Base-by-base conservation (phyloP, 2,329 filamentous ascomycete species). In the Harringtonia aguacate region DNA sequence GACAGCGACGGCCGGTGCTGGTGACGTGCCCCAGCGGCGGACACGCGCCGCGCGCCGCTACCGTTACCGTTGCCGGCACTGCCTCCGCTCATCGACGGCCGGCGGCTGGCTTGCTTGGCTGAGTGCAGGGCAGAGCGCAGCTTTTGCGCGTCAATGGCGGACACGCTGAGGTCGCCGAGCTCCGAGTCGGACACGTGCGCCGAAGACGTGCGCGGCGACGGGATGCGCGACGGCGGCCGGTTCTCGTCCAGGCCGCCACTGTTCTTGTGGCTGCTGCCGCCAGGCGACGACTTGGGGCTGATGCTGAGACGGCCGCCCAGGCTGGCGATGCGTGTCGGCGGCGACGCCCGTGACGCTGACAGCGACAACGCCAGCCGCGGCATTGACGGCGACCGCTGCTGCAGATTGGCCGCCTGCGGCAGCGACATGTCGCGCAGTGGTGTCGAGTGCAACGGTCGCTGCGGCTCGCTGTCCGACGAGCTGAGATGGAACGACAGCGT, bases 91-190 rank as follows among this genome's bases (percentile, higher is more conserved):
- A 61, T 53, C 48, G 69, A 62, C 43, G 64, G 67, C 31, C 67
- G 54, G 3, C 65, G 56, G 46, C 61, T 46, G 57, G 60, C 56
- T 43, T 66, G 61, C 61, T 74, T 77, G 53, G 64, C 70, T 20
- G 65, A 66, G 51, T 76, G 69, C 45, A 79, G 61, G 3, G 73
- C 74, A 20, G 65, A 70, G 40, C 74, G 71, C 29, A 79, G 65
- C 58, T 76, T 77, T 36, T 68, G 64, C 5, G 68, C 58, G 54
- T 78, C 73, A 40, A 78, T 65, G 7, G 74, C 71, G 18, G 69
- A 72, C 47, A 38, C n/a, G 38, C 47, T 21, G 18, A 45, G 38
- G 30, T 39, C n/a, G 33, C 34, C 31, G 8, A n/a, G n/a, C n/a
- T n/a, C n/a, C 18, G 36, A 4, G 21, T 39, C 8, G 8, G 28